Base-by-base conservation (phyloP, 768 basidiomycete genomes). In the Termitomyces sp. region DNA sequence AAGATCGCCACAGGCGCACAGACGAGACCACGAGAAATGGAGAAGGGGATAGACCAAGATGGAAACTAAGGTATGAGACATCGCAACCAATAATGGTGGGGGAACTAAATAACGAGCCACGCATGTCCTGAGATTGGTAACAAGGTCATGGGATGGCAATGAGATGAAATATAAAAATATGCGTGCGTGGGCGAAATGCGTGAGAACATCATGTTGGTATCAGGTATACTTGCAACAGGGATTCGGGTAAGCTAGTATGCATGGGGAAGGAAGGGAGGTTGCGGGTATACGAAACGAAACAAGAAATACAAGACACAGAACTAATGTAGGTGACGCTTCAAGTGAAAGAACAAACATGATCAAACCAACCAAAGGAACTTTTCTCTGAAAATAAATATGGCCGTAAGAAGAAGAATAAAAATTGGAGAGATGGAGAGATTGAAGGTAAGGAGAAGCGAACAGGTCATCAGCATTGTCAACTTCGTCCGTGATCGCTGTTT, bases 151-250 rank as follows among this genome's bases (percentile, higher is more conserved):
- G 52, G 44, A 58, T 51, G 46, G 43, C 9, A 41, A 50, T 44
- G 5, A 43, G 20, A 56, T 32, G 40, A 41, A 52, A 56, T 32
- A 40, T 33, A 55, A 62, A 8, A 46, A 30, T 47, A 50, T 41
- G 54, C 51, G 54, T 56, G 53, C 60, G 63, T 52, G 58, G 53
- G 43, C 32, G 33, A 59, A 49, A 54, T 59, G 36, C 46, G 51
- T 61, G 52, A 47, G 62, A 46, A 38, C 26, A 44, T 41, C 50
- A 55, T 51, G 48, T 51, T 53, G 58, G 58, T 60, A 65, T 59
- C 38, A 56, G 41, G 60, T 59, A 62, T 59, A 65, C 54, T 49
- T 23, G 62, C 53, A 63, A 60, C 62, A 40, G 35, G 43, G 47
- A n/a, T 43, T 18, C 26, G 36, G 54, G 48, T 33, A 14, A 40